Conservation (phyloP, 2,329 filamentous ascomycete species). For the Scytalidium lignicola region DNA sequence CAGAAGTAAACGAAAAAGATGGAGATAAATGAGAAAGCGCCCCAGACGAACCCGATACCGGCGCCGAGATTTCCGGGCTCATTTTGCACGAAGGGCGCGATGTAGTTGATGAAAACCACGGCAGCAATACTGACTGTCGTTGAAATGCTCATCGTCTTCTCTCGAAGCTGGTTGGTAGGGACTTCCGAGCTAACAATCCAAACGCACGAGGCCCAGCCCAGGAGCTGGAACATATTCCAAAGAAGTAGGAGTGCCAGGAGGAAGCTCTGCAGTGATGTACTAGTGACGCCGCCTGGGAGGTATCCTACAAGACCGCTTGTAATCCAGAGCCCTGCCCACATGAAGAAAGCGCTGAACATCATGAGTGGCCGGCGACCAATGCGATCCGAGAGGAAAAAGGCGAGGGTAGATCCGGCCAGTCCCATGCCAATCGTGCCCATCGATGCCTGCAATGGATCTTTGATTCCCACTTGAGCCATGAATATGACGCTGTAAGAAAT, state of each 20-base stretch:
- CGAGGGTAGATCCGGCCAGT: not conserved
- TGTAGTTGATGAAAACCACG: constrained; percentile 27
- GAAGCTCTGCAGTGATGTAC: too few species aligned
- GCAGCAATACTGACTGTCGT: constrained; percentile 9
- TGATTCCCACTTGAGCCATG: not conserved
- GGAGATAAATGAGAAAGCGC: constrained; percentile 26
- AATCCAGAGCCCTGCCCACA: too few species aligned
- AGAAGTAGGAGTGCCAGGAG: not conserved
- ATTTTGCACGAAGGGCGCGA: constrained; percentile 30
- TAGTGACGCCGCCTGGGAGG: too few species aligned
- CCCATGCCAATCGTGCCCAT: not conserved
- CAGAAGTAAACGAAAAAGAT: constrained; percentile 29
- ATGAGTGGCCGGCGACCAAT: not conserved
- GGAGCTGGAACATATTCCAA: too few species aligned
- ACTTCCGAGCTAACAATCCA: constrained; percentile 17
- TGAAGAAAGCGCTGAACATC: too few species aligned
- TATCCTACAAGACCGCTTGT: too few species aligned
- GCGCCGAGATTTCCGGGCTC: constrained; percentile 34
- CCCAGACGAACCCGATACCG: constrained; percentile 35
- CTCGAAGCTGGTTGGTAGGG: constrained; percentile 10
- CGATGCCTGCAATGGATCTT: not conserved
- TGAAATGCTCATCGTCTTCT: constrained; percentile 11
- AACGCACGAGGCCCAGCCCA: constrained; percentile 13
- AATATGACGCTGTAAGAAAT: constrained; percentile 10
- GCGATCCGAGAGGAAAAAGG: constrained; percentile 1